These are phyloP conservation scores for Aureobasidium lini DNA, from an alignment of 2,329 filamentous ascomycete species.

Conservation along the genomic window DNA sequence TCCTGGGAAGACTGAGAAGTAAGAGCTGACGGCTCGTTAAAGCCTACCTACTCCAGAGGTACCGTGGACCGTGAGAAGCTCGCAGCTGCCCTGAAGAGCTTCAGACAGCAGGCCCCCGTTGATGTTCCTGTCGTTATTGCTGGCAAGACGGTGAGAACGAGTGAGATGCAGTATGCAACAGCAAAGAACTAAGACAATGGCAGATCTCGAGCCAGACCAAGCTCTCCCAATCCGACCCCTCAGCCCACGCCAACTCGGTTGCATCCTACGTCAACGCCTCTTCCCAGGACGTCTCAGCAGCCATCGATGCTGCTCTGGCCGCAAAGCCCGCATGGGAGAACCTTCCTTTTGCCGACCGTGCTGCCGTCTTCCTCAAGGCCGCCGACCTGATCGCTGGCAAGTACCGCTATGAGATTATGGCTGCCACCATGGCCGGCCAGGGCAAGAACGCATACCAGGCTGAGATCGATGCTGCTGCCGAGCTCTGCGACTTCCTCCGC, in stretches of 20 bases:
- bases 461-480: slow-evolving; percentile 94
- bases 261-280: slow-evolving; percentile 82
- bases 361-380: slow-evolving; percentile 90
- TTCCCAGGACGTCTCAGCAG: slow-evolving; percentile 63
- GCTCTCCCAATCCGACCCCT: slow-evolving; percentile 72
- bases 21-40: slow-evolving; percentile 8
- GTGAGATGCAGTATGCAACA: no score
- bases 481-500: slow-evolving; percentile 84
- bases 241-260: slow-evolving; percentile 66
- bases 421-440: slow-evolving; percentile 89
- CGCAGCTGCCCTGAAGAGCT: slow-evolving; percentile 60
- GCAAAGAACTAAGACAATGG: background rate
- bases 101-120: slow-evolving; percentile 62
- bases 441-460: slow-evolving; percentile 99
- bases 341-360: slow-evolving; percentile 81
- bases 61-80: slow-evolving; percentile 72
- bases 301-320: slow-evolving; percentile 78
- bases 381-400: slow-evolving; percentile 85
- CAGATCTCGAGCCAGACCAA: slow-evolving; percentile 47
- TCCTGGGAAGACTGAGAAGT: background rate
- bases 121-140: slow-evolving; percentile 77
- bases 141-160: slow-evolving; percentile 60
- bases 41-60: slow-evolving; percentile 86
- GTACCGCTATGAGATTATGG: slow-evolving; percentile 96
- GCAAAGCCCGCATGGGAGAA: slow-evolving; percentile 81